A percentile compares a stretch with the other conserved stretches of the same genome.
These are phyloP conservation scores for Arctostaphylos glauca DNA, from an alignment of 148 eudicot species.

Conservation along the genomic window DNA sequence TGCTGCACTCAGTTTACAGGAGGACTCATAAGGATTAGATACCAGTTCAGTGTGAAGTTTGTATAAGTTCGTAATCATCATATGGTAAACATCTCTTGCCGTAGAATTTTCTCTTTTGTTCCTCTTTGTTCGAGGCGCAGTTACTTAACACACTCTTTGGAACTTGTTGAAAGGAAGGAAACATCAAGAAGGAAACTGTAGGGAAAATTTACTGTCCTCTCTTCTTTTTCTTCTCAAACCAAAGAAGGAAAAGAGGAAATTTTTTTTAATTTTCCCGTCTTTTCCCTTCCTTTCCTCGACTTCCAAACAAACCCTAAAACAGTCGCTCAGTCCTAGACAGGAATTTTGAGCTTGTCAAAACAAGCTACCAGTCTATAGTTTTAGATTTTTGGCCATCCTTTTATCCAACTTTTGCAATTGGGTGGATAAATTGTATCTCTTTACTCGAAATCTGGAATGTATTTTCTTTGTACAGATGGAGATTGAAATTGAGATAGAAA, in stretches of 20 bases:
- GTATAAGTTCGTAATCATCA: not conserved
- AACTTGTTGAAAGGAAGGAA: too few relatives aligned
- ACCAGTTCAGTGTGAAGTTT: not conserved
- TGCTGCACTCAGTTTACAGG: slow-evolving; percentile 13
- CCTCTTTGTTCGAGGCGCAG: not conserved
- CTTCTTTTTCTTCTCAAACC: too few relatives aligned
- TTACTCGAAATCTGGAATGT: not conserved
- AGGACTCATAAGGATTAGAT: not conserved
- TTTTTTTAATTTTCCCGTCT: too few relatives aligned
- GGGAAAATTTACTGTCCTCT: too few relatives aligned
- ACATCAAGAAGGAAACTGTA: too few relatives aligned
- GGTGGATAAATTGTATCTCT: not conserved
- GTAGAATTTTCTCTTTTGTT: not conserved
- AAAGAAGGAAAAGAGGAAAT: too few relatives aligned
- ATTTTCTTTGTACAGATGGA: not conserved
- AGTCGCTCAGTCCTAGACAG: not conserved
- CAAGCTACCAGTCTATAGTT: not conserved
- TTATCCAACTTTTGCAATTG: not conserved
- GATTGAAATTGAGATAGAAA: not conserved
- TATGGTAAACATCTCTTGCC: not conserved
- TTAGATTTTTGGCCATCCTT: not conserved
- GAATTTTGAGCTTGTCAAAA: not conserved
- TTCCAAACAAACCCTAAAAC: too few relatives aligned
- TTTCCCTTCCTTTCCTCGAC: too few relatives aligned
- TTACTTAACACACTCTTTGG: too few relatives aligned